Evolutionary conservation across 116 monocot species (phyloP), one percentile per base, ranked within the genome.

Genomic region (Cymodocea nodosa): DNA sequence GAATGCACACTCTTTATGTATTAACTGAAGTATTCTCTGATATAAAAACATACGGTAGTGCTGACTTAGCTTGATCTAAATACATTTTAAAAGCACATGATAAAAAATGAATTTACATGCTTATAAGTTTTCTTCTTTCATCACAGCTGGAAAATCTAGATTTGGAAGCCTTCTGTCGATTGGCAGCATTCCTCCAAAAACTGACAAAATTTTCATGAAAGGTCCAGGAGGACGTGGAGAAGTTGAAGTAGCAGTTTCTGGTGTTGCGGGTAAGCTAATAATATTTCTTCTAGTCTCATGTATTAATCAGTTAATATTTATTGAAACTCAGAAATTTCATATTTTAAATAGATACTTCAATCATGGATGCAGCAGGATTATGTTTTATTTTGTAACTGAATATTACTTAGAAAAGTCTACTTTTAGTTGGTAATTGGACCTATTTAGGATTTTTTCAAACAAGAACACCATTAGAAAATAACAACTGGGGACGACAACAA

Each of bases 171-270:
- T 91, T 67, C 59, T 91, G 35, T 91, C 88, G 70, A 60, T 85
- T 54, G 83, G 79, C 5, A 64, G 73, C 74, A 54, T 54, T 59
- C 78, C 77, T 48, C 56, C 71, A 15, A 90, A 88, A 75, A 78
- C 80, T 44, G 97, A 97, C 63, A 81, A 74, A 68, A 77, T 97
- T 34, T 87, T 72, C 70, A 97, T 97, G 97, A 81, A 81, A 63
- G 97, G 97, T 35, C 97, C 97, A 48, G 97, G 91, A 65, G 92
- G 92, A 2, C 85, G 80, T 62, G 97, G 97, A 16, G 97, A 97
- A 74, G 97, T 97, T 67, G 97, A 97, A 77, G 97, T 97, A 6
- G 97, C 97, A 73, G 97, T 97, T 72, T 97, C 91, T 73, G 88
- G 97, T 69, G 78, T 97, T 74, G 81, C 86, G 76, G 95, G 95